Evolutionary conservation across 139 green algal species (phyloP), one percentile per base, ranked within the genome.

Genomic region (Chlorella sorokiniana): DNA sequence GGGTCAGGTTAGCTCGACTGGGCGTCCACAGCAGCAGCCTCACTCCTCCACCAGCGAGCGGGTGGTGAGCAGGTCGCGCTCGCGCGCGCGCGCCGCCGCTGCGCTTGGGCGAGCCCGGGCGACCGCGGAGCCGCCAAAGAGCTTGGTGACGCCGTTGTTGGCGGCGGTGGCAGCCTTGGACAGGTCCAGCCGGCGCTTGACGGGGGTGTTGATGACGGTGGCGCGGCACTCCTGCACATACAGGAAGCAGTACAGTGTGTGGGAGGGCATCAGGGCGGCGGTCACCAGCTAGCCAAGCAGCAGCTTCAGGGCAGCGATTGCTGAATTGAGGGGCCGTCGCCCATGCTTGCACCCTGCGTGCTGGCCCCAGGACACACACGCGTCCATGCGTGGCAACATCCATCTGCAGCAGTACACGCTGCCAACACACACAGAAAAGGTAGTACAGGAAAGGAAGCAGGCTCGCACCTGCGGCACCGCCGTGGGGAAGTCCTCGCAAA

Each of bases 401-500:
- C n/a, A n/a, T n/a, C n/a, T n/a, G n/a, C n/a, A n/a, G n/a, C n/a
- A n/a, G n/a, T n/a, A n/a, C n/a, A n/a, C n/a, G n/a, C n/a, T n/a
- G 10, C 40, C 68, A 40, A 37, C 16, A 22, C 56, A n/a, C 56
- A 65, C 56, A 65, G 6, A 10, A 65, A 65, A 29, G 22, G 18
- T n/a, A n/a, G n/a, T n/a, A n/a, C 56, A 65, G n/a, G 6, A 29
- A 65, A 29, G 48, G 16, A n/a, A 42, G 45, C 52, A 76, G 35
- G 74, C 61, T 27, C 42, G 38, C 52, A 69, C 68, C 70, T 91
- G 44, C 9, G 74, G 81, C 22, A 78, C 69, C n/a, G 63, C 35
- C 52, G 85, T 33, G 1, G 93, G 94, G 76, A 90, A 94, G 71
- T 98, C 94, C 9, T 80, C 29, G 76, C 85, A 88, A 80, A 89